Evolutionary conservation across 306 rosid species (phyloP).

Genomic region (Abrus precatorius): DNA sequence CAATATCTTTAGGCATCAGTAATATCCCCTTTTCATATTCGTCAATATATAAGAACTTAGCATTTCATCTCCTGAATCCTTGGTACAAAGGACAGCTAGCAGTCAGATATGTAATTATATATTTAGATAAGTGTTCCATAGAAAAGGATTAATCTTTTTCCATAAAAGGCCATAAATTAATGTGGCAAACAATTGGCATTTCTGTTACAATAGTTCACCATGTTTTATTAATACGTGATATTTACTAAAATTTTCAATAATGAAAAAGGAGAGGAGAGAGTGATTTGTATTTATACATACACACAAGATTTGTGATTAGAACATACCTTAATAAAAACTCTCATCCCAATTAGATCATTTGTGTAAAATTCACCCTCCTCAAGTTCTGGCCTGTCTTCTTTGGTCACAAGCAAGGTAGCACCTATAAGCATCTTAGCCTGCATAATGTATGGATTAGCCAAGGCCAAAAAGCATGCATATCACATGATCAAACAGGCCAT

Average conservation of each 20-base stretch:
- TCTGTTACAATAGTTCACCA: conserved; percentile 10
- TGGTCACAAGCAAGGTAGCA: conserved; percentile 79
- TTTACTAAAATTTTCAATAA: conserved; percentile 13
- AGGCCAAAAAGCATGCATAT: conserved; percentile 36
- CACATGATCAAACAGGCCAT: conserved; percentile 14
- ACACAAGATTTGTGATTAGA: conserved; percentile 12
- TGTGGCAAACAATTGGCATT: conserved; percentile 33
- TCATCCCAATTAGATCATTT: conserved; percentile 91
- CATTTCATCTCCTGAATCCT: conserved; percentile 22
- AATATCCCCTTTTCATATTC: not conserved
- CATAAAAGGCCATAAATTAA: conserved; percentile 30
- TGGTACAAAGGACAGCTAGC: conserved; percentile 12
- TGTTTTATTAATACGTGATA: conserved; percentile 11
- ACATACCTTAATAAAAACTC: conserved; percentile 83
- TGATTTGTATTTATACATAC: conserved; percentile 1
- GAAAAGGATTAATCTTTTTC: not conserved
- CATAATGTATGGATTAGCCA: conserved; percentile 44
- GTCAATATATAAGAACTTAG: conserved; percentile 23
- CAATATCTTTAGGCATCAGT: conserved; percentile 18
- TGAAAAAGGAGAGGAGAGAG: conserved; percentile 25
- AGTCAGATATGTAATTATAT: conserved; percentile 17
- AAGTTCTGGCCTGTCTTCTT: conserved; percentile 87
- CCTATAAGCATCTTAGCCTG: conserved; percentile 95
- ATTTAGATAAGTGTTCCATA: conserved; percentile 16
- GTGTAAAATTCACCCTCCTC: conserved; percentile 91